Base-by-base conservation (phyloP, 192 early-diverging fungal species). In the Entomortierella lignicola region DNA sequence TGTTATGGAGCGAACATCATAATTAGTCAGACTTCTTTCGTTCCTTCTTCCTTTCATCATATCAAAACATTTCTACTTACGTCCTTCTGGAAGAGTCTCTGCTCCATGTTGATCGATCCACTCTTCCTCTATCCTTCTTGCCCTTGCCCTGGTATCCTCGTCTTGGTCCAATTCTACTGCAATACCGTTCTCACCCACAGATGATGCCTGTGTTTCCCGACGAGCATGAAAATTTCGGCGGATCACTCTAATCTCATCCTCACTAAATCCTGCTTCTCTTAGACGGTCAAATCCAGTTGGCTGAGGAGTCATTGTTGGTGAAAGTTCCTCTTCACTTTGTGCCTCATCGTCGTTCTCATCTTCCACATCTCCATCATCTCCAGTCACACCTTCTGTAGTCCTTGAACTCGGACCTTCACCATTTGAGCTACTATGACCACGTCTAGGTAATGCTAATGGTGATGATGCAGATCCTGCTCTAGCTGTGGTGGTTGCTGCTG, bases 71-170 rank as follows among this genome's bases (percentile, higher is more conserved):
- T 25, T 47, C 7, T 17, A 83, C 85, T 86, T 85, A 88, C 87
- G 77, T 66, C 85, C 87, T 62, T 89, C 87, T 18, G 84, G 84
- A 42, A 85, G 72, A 3, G 85, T 85, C 26, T 85, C 84, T 18
- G 72, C 71, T 5, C 84, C 82, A 68, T 87, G 83, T 44, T 77
- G 72, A 5, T 89, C 87, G 66, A 89, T 89, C 87, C 87, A 89
- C 26, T 86, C 82, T 39, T 89, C 87, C 44, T 89, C 87, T 13
- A 89, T 58, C 30, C 72, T 48, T 27, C 72, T 66, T 20, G 72
- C 72, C 52, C 72, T 60, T 13, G 65, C 65, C 20, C 32, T 58
- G 12, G 74, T 60, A 63, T 77, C 74, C 55, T 77, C 74, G 27
- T 77, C 74, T 23, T 77, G 58, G n/a, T 75, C 72, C 26, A 75